phyloP scores from a whole-genome alignment of 306 rosid genomes.

The Acmispon strigosus region DNA sequence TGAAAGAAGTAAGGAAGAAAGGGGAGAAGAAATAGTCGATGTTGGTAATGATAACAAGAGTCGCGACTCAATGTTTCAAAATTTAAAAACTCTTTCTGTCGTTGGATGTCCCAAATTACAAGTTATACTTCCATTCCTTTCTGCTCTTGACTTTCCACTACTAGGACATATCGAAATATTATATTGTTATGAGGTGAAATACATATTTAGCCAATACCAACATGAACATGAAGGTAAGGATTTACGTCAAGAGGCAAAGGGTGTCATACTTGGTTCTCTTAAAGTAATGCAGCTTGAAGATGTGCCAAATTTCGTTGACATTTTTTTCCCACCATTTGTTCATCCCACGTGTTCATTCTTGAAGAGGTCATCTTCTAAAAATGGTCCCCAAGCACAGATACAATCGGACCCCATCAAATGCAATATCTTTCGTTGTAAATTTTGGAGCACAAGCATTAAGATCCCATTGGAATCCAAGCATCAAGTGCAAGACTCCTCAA shows the following conservation, averaged over 20 bases:
- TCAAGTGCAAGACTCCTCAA: not conserved
- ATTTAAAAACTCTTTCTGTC: not conserved
- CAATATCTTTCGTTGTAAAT: not conserved
- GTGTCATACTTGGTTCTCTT: not conserved
- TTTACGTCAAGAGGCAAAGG: not conserved
- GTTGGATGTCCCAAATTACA: accelerated
- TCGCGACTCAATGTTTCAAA: not conserved
- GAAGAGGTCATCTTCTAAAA: not conserved
- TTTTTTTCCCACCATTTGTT: not conserved
- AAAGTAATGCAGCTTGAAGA: accelerated
- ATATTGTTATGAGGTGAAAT: not conserved
- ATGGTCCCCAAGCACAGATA: not conserved
- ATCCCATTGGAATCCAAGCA: not conserved
- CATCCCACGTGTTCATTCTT: not conserved
- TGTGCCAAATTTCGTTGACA: not conserved
- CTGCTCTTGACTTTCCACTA: not conserved
- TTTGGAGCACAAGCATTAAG: not conserved
- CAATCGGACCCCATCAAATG: not conserved
- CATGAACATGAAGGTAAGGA: not conserved
- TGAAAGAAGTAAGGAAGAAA: too few species aligned
- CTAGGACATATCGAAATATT: not conserved
- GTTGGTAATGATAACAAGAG: not conserved
- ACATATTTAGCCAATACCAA: not conserved
- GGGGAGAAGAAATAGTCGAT: not conserved
- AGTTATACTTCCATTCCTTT: not conserved